Evolutionary conservation across 106 monocot genomes (phyloP).

Genomic region (Acorus calamus): DNA sequence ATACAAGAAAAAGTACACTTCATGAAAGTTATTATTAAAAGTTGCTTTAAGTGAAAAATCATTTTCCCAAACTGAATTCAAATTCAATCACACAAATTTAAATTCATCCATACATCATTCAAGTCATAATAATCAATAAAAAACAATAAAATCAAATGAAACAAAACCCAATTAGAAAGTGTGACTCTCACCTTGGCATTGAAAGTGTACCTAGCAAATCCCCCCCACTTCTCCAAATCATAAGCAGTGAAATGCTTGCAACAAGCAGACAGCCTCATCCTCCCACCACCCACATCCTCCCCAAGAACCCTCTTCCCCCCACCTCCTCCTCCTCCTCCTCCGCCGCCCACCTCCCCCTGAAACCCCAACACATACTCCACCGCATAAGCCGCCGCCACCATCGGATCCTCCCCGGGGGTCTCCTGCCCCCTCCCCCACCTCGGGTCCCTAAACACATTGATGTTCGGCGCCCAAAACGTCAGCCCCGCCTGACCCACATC

Average conservation of each 20-base stretch:
- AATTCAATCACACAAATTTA: too few relatives aligned
- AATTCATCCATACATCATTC: too few relatives aligned
- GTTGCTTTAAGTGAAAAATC: too few relatives aligned
- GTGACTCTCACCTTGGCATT: conserved; percentile 48
- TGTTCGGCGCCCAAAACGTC: conserved; percentile 95
- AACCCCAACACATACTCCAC: conserved; percentile 62
- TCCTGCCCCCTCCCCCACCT: conserved; percentile 94
- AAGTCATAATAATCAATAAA: not conserved
- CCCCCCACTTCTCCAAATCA: conserved; percentile 82
- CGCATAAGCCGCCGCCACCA: conserved; percentile 37
- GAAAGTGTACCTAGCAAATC: conserved; percentile 61
- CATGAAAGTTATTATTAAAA: too few relatives aligned
- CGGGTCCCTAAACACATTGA: conserved; percentile 90
- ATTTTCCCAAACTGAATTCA: too few relatives aligned
- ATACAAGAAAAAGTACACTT: too few relatives aligned
- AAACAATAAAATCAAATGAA: not conserved
- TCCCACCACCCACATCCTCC: not conserved
- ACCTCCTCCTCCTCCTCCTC: too few relatives aligned
- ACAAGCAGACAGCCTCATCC: conserved; percentile 87
- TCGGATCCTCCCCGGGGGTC: conserved; percentile 91
- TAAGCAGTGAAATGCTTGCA: conserved; percentile 96
- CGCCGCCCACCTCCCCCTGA: conserved; percentile 21
- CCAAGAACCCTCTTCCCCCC: conserved; percentile 3
- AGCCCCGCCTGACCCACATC: conserved; percentile 82
- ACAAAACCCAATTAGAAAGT: too few relatives aligned